phyloP scores from a whole-genome alignment of 352 stramenopile genomes.

The Phytophthora sansomeana region DNA sequence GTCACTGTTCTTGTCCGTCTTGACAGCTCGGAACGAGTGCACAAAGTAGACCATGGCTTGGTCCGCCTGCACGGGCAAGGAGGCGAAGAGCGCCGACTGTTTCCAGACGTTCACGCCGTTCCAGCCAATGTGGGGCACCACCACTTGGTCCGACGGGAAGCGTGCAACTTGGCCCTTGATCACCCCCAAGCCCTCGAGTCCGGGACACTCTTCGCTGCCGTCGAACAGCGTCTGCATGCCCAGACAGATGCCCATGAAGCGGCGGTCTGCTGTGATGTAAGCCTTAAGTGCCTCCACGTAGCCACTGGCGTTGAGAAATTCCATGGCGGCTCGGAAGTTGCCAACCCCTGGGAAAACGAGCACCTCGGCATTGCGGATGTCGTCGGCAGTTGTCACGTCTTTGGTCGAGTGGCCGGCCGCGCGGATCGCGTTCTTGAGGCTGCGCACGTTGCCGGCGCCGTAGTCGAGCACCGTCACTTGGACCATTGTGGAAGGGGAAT shows the following conservation, averaged over 20 bases:
- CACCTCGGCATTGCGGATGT: slow-evolving; percentile 90
- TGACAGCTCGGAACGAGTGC: slow-evolving; percentile 94
- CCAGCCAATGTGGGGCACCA: slow-evolving; percentile 98
- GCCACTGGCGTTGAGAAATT: slow-evolving; percentile 89
- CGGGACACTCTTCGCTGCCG: slow-evolving; percentile 93
- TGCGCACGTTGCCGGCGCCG: slow-evolving; percentile 98
- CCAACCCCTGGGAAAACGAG: slow-evolving; percentile 90
- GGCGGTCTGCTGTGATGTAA: slow-evolving; percentile 88
- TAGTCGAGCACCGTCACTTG: slow-evolving; percentile 96
- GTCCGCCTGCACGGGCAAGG: slow-evolving; percentile 46
- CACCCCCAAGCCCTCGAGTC: slow-evolving; percentile 90
- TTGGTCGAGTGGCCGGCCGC: slow-evolving; percentile 90
- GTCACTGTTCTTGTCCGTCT: slow-evolving; percentile 78
- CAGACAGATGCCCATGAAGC: slow-evolving; percentile 98
- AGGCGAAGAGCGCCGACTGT: slow-evolving; percentile 72
- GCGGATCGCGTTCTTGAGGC: slow-evolving; percentile 96
- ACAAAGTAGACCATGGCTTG: slow-evolving; percentile 96
- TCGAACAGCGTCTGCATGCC: slow-evolving; percentile 99
- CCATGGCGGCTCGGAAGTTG: slow-evolving; percentile 92
- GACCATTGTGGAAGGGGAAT: slow-evolving; percentile 58
- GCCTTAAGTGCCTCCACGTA: slow-evolving; percentile 91
- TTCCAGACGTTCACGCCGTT: slow-evolving; percentile 95
- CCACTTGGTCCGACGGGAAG: slow-evolving; percentile 84
- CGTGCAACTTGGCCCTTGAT: slow-evolving; percentile 93
- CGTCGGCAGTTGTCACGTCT: slow-evolving; percentile 87